Conservation (phyloP, 108 stramenopile species). For the Chaetoceros tenuissimus region DNA sequence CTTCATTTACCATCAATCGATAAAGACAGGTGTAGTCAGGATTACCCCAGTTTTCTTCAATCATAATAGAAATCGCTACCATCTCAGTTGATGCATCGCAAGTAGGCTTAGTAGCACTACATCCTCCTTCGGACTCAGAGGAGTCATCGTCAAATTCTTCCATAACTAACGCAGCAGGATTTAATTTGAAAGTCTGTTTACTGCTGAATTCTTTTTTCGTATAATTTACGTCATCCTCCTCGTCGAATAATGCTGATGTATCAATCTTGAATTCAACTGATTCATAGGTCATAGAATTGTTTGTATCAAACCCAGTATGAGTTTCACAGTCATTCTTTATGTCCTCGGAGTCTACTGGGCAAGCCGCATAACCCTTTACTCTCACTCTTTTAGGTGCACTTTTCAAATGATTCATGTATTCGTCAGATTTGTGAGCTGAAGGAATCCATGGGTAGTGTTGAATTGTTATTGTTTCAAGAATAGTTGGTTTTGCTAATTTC, state of each 20-base stretch:
- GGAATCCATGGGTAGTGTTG: conserved; percentile 45
- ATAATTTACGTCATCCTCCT: conserved; percentile 5
- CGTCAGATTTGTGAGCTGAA: conserved; percentile 5
- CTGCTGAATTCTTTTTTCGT: neutral
- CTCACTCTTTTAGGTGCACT: conserved; percentile 51
- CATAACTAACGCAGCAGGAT: neutral
- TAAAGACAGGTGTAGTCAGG: conserved; percentile 70
- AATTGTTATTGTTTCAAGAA: conserved; percentile 45
- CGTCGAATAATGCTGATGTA: conserved; percentile 22
- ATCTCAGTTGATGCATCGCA: conserved; percentile 21
- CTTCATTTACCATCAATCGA: conserved; percentile 68
- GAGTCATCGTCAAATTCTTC: conserved; percentile 12
- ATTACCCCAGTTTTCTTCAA: conserved; percentile 72
- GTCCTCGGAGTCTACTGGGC: too few species aligned
- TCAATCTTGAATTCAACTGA: conserved; percentile 39
- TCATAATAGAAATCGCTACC: conserved; percentile 37
- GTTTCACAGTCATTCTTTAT: conserved; percentile 15
- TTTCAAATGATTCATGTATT: conserved; percentile 11
- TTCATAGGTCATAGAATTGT: conserved; percentile 37
- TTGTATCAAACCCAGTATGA: conserved; percentile 44
- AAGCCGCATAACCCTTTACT: conserved; percentile 61
- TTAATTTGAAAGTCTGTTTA: neutral
- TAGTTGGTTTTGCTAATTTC: conserved; percentile 35
- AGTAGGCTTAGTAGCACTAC: conserved; percentile 20
- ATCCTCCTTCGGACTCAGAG: conserved; percentile 8